Evolutionary conservation across 2,329 filamentous ascomycete genomes (phyloP).

Genomic region (Biscogniauxia marginata): DNA sequence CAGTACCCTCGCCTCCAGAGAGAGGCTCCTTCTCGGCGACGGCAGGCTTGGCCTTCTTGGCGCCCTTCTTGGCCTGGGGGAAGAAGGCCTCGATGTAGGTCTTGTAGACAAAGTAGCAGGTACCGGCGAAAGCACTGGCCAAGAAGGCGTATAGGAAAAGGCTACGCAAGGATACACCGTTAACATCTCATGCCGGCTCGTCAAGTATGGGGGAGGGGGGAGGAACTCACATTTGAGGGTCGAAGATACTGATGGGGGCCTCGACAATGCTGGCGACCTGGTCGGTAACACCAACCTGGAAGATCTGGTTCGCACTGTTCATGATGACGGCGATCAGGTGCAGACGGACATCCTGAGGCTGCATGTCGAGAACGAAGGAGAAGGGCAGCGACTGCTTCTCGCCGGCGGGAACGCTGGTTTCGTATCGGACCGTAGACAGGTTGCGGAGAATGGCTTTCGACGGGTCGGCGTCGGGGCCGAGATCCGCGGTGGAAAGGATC

Average conservation of each 20-base stretch:
- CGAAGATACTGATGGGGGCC: conserved; percentile 85
- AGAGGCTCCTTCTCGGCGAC: conserved; percentile 57
- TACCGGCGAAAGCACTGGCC: conserved; percentile 71
- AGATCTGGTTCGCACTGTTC: conserved; percentile 64
- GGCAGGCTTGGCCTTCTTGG: conserved; percentile 55
- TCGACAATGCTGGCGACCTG: conserved; percentile 85
- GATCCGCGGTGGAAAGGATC: conserved; percentile 58
- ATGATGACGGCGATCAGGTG: conserved; percentile 73
- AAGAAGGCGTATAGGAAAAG: conserved; percentile 98
- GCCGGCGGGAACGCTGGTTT: conserved; percentile 71
- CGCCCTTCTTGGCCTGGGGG: conserved; percentile 73
- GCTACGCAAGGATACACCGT: conserved; percentile 49
- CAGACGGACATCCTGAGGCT: conserved; percentile 83
- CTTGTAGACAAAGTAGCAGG: conserved; percentile 95
- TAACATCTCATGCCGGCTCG: conserved; percentile 29
- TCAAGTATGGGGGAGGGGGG: conserved; percentile 43
- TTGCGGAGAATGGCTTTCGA: conserved; percentile 71
- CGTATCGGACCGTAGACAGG: conserved; percentile 74
- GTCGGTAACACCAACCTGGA: conserved; percentile 78
- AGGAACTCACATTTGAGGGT: conserved; percentile 82
- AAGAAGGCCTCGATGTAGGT: conserved; percentile 97
- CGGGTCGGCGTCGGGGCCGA: conserved; percentile 47
- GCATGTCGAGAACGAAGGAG: conserved; percentile 85
- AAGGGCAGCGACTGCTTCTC: conserved; percentile 76
- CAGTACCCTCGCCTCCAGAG: conserved; percentile 68